These are phyloP conservation scores for Diaporthe citrichinensis DNA, from an alignment of 2,329 filamentous ascomycete species.

Conservation along the genomic window DNA sequence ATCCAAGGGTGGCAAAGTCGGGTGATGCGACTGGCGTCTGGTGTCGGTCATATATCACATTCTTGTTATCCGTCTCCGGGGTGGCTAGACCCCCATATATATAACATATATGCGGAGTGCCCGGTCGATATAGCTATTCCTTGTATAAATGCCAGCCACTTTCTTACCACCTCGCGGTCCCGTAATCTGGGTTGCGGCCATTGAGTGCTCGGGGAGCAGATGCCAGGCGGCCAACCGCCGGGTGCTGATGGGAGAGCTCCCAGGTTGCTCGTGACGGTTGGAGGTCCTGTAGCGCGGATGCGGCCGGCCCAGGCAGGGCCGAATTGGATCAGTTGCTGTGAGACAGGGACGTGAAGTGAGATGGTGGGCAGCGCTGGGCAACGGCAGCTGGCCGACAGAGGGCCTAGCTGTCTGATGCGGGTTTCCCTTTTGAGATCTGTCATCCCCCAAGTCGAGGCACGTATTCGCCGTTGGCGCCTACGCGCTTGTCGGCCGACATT, in stretches of 20 bases:
- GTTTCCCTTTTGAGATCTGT: conserved; percentile 13
- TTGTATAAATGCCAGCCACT: conserved; percentile 35
- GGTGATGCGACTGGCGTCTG: conserved; percentile 32
- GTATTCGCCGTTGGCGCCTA: conserved; percentile 10
- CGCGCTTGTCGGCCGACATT: conserved; percentile 31
- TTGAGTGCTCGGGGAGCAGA: conserved; percentile 1
- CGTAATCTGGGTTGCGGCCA: conserved; percentile 18
- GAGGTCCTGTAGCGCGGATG: conserved; percentile 16
- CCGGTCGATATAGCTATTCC: conserved; percentile 26
- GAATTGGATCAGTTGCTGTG: conserved; percentile 38
- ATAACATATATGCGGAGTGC: conserved; percentile 37
- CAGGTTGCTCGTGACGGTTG: background rate
- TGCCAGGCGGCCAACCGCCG: conserved; percentile 14
- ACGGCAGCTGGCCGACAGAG: conserved; percentile 3
- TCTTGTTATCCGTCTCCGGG: conserved; percentile 27
- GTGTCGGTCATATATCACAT: conserved; percentile 39
- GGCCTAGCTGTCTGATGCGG: conserved; percentile 1
- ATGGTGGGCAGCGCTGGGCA: conserved; percentile 12
- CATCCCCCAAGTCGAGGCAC: conserved; percentile 18
- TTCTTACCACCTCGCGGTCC: conserved; percentile 12
- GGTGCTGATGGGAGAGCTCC: background rate
- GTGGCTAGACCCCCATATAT: conserved; percentile 26
- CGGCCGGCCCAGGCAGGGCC: conserved; percentile 25
- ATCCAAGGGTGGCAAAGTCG: conserved; percentile 32
- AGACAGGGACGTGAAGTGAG: conserved; percentile 24